These are phyloP conservation scores for Cystobasidium pallidum DNA, from an alignment of 1,284 basidiomycete species.

Conservation along the genomic window DNA sequence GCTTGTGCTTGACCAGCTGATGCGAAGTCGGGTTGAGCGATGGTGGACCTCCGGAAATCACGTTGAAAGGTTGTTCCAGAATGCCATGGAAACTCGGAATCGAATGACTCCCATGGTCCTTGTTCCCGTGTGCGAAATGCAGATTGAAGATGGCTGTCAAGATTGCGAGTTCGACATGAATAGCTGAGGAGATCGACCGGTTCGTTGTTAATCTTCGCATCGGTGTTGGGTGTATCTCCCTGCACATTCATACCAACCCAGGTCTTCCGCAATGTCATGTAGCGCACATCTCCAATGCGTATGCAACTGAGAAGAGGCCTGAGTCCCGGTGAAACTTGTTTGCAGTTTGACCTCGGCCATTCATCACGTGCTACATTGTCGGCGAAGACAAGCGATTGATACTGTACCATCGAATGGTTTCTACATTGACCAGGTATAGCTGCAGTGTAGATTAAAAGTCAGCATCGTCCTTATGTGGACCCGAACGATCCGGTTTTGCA, in stretches of 20 bases:
- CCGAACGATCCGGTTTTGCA: neutral
- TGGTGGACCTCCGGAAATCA: slow-evolving; percentile 10
- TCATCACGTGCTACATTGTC: neutral
- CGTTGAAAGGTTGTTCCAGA: slow-evolving; percentile 3
- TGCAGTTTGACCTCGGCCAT: neutral
- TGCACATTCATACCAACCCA: neutral
- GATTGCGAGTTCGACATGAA: neutral
- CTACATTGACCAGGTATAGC: neutral
- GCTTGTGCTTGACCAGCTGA: neutral
- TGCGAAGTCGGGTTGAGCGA: neutral
- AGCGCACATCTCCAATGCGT: neutral
- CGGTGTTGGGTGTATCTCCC: neutral
- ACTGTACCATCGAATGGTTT: neutral
- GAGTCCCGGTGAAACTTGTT: neutral
- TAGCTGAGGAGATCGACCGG: slow-evolving; percentile 12
- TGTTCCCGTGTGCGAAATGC: neutral
- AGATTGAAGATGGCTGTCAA: neutral
- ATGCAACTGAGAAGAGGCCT: neutral
- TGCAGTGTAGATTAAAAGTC: neutral
- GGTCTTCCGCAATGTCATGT: neutral
- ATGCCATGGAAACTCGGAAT: slow-evolving; percentile 17
- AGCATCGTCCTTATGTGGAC: neutral
- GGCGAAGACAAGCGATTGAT: neutral
- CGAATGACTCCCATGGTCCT: neutral
- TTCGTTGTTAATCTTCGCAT: neutral